Evolutionary conservation across 495 filamentous ascomycete species (phyloP), one percentile per base, ranked within the genome.

Genomic region (Parathielavia appendiculata): DNA sequence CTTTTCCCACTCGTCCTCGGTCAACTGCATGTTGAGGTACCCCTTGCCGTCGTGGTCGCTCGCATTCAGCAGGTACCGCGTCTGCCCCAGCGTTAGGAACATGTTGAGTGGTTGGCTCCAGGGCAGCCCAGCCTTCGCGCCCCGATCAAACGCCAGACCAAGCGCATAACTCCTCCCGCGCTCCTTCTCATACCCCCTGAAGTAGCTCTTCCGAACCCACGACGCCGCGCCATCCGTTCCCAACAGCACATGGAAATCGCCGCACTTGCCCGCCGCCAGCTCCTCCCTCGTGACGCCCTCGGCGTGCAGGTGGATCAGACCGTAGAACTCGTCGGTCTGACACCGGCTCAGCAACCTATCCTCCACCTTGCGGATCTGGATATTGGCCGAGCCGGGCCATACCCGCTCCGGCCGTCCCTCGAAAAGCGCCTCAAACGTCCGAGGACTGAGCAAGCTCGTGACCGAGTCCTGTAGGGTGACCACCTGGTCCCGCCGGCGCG

Each of bases 11-110:
- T 73, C 71, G 23, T 71, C 68, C 51, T 73, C 71, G 2, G 71
- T 73, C 14, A 73, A 59, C 56, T 73, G 71, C 71, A 73, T 73
- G 60, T 73, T 73, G 55, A 73, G 62, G 50, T 73, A 73, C 1
- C 71, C 71, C 26, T 61, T 57, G 8, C 71, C 71, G 20, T 73
- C 71, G 50, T 65, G 56, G 51, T 73, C 69, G 51, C 69, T 72
- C 8, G 71, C 71, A 52, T 73, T 73, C 48, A 73, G 63, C 26
- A 73, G 59, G 52, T 73, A 73, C 4, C 71, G 64, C 11, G 71
- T 73, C 40, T 73, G 71, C 8, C 71, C 71, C 9, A 73, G 66
- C 0, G 71, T 73, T 26, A 73, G 62, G 50, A 73, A 73, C 63
- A 73, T 70, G 60, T 73, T 73, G 43, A 73, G 64, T n/a, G 69